phyloP scores from a whole-genome alignment of 2,329 filamentous ascomycete genomes.

The Phialophora chinensis region DNA sequence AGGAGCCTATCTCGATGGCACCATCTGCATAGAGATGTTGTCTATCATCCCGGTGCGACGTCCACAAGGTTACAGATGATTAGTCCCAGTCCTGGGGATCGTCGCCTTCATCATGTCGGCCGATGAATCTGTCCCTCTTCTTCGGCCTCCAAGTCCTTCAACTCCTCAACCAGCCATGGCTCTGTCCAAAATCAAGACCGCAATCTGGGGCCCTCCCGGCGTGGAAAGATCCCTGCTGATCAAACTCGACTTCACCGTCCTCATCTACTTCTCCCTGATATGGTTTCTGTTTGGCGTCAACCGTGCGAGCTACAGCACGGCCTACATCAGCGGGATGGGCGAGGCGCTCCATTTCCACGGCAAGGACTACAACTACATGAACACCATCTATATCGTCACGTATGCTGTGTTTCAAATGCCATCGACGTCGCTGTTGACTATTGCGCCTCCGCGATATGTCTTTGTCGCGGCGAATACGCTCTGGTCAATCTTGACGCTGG shows the following conservation, averaged over 20 bases:
- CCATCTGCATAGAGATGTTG: neutral
- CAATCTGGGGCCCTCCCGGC: slow-evolving; percentile 2
- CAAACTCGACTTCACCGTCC: slow-evolving; percentile 51
- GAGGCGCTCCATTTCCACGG: slow-evolving; percentile 48
- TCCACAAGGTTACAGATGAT: neutral
- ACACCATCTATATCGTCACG: slow-evolving; percentile 46
- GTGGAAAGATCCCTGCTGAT: slow-evolving; percentile 40
- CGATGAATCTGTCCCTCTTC: neutral
- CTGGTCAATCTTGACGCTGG: slow-evolving; percentile 53
- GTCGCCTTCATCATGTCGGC: neutral
- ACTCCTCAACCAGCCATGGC: slow-evolving; percentile 1
- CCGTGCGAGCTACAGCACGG: slow-evolving; percentile 52
- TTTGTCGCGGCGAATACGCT: slow-evolving; percentile 53
- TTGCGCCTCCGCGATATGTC: slow-evolving; percentile 50
- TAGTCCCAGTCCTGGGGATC: neutral
- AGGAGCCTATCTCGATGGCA: neutral
- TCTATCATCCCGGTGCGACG: neutral
- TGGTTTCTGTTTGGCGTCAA: slow-evolving; percentile 58
- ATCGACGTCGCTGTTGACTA: slow-evolving; percentile 49
- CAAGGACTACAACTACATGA: slow-evolving; percentile 53
- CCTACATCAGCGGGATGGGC: slow-evolving; percentile 53
- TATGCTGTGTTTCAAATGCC: slow-evolving; percentile 56
- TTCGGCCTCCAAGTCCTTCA: neutral
- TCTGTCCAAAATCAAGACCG: neutral
- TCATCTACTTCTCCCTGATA: slow-evolving; percentile 55